Conservation (phyloP, 2,329 filamentous ascomycete species). For the Lasiodiplodia sp. region DNA sequence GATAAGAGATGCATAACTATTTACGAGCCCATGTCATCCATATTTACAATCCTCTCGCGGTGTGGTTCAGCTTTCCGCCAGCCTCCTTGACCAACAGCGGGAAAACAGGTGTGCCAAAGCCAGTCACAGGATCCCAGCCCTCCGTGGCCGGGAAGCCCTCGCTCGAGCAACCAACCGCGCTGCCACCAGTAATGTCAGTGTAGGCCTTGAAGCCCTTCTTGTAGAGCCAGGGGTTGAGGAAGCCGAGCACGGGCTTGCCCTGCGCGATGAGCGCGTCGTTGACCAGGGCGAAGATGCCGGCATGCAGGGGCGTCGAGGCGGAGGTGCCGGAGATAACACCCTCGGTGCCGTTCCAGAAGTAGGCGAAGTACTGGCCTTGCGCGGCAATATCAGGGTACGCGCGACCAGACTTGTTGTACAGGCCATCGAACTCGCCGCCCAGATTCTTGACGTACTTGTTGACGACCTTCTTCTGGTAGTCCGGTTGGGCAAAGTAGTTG, state of each 20-base stretch:
- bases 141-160: conserved; percentile 51
- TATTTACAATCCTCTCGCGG: too few relatives aligned
- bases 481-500: conserved; percentile 54
- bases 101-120: conserved; percentile 58
- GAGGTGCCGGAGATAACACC: conserved; percentile 34
- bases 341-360: conserved; percentile 34
- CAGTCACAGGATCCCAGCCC: conserved; percentile 59
- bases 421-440: conserved; percentile 45
- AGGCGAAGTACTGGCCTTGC: conserved; percentile 48
- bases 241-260: conserved; percentile 59
- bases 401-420: conserved; percentile 56
- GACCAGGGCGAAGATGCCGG: conserved; percentile 42
- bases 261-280: conserved; percentile 59
- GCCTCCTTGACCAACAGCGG: conserved; percentile 42
- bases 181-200: conserved; percentile 50
- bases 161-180: conserved; percentile 35
- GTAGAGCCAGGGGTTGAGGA: conserved; percentile 58
- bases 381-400: conserved; percentile 60
- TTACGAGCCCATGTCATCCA: too few relatives aligned
- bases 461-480: conserved; percentile 53
- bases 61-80: background rate
- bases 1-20: too few relatives aligned
- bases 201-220: conserved; percentile 42
- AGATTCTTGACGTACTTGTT: conserved; percentile 52
- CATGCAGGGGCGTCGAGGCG: conserved; percentile 37